Evolutionary conservation across 179 eudicot species (phyloP).

Genomic region (Corrigiola litoralis): DNA sequence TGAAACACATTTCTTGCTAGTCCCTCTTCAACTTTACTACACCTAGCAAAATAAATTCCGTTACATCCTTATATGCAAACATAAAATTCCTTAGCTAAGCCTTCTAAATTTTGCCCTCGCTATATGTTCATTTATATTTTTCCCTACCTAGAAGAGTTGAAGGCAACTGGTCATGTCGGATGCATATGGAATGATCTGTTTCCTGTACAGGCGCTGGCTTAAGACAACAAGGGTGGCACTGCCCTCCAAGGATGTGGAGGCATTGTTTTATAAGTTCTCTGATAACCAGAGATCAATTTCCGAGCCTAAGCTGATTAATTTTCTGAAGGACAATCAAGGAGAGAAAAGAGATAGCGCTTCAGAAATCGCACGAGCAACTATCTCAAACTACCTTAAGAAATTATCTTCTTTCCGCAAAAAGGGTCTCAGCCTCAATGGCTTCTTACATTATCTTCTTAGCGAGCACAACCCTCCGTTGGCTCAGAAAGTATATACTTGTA

Average conservation of each 20-base stretch:
- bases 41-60: not conserved
- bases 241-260: constrained; percentile 5
- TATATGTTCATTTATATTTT: not conserved
- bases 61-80: not conserved
- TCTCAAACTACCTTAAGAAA: not conserved
- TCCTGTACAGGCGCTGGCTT: constrained; percentile 7
- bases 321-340: not conserved
- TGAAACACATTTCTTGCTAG: not conserved
- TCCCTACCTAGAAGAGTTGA: not conserved
- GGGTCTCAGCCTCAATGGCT: constrained; percentile 3
- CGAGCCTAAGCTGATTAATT: not conserved
- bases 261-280: not conserved
- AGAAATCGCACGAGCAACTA: not conserved
- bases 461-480: not conserved
- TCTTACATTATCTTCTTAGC: constrained; percentile 16
- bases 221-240: not conserved
- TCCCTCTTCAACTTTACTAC: not conserved
- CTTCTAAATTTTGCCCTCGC: not conserved
- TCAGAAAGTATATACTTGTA: not conserved
- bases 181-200: not conserved
- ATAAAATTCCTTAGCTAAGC: not conserved
- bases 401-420: not conserved
- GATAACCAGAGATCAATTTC: not conserved
- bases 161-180: constrained; percentile 3
- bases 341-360: not conserved